Evolutionary conservation across 2,329 filamentous ascomycete species (phyloP), one percentile per base, ranked within the genome.

Genomic region (Fusarium sp.): DNA sequence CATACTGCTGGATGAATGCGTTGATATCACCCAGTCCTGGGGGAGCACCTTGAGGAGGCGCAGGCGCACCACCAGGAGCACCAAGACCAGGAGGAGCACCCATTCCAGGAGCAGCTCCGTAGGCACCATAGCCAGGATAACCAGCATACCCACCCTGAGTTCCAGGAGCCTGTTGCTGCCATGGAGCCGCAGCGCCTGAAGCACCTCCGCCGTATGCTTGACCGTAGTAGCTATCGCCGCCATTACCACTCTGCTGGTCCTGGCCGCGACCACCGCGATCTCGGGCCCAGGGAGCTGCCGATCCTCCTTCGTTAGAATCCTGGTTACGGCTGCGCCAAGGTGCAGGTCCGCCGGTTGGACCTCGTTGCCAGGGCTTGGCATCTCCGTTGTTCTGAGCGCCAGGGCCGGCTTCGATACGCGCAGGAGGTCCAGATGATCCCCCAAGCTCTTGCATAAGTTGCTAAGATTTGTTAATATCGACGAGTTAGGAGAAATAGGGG

Each of bases 401-500:
- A 58, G 93, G 91, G 14, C 92, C 93, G 66, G 91, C 93, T 81
- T 97, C 96, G 75, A 99, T 97, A 67, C 92, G 92, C 69, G 90
- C 90, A 71, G 90, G 91, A 36, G 91, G 87, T 53, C 83, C 85
- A 61, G 89, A 86, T 67, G 67, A 71, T 25, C 72, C 72, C 51
- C 93, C 93, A 72, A 98, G 88, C 85, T 98, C 96, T 87, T 96
- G 91, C 94, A 99, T 97, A 76, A 99, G 93, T 89, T 95, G 91
- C 92, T 93, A 71, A 11, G 40, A 8, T 7, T 41, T 62, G 78
- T 90, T 75, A 87, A 82, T 74, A 77, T 76, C 57, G 23, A 43
- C 4, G 41, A 20, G 10, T 31, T 13, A 31, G 18, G 37, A 31
- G 4, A 10, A 6, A 17, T n/a, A 15, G 5, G 18, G 6, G 11